Evolutionary conservation across 2,329 filamentous ascomycete genomes (phyloP), one percentile per base, ranked within the genome.

Genomic region (Colletotrichum eleusines): DNA sequence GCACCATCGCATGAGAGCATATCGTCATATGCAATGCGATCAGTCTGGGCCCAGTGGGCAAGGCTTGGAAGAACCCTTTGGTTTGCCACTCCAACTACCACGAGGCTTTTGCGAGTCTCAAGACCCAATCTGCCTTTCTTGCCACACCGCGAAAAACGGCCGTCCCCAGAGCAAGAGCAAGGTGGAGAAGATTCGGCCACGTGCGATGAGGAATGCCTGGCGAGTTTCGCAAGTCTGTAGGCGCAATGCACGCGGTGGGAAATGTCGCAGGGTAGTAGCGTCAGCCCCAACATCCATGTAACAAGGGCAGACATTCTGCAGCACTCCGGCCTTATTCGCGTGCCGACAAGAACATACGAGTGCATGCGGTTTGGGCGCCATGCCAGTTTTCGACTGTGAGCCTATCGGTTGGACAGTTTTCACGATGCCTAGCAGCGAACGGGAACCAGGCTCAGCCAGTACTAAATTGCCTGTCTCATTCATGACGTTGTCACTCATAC

Each of bases 51-150:
- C 38, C 48, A 38, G 44, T 38, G 42, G 23, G 48, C 40, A 40
- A 38, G 40, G 44, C 38, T 66, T 66, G 48, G 42, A 66, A 48
- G 63, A 70, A 66, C 67, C 40, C 40, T 48, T 38, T 66, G 26
- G 23, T 23, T 46, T 46, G 44, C 20, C 16, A 33, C 33, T 28
- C 8, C 20, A 38, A 16, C 23, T 63, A 18, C 48, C 54, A 63
- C 51, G 40, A 51, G 38, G 31, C 23, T 28, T 50, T 54, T 55
- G 38, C 50, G 48, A 54, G 63, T 2, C 55, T 54, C 33, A 16
- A 51, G 58, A 26, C 28, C 42, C 55, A 38, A 18, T 2, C n/a
- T 35, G 20, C 31, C 6, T 23, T 12, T 42, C 33, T 12, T 38
- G 33, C 31, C 55, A 61, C 14, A 57, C 63, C 63, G 67, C 54